Evolutionary conservation across 1,284 basidiomycete species (phyloP).

Genomic region (Calocybe gambosa): DNA sequence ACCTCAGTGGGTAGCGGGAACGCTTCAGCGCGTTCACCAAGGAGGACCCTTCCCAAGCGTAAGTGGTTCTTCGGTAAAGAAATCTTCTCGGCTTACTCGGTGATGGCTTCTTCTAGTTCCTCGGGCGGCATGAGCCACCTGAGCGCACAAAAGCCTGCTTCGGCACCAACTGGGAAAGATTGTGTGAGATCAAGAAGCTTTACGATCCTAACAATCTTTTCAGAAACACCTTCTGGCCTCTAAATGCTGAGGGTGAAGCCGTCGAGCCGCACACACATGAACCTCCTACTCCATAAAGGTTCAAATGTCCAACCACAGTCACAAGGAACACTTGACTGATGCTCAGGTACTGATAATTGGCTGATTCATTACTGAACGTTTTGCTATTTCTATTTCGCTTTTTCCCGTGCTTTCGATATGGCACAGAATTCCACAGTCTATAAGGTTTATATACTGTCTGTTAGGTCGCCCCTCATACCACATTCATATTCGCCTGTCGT

Average conservation of each 20-base stretch:
- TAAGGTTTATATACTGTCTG: not conserved
- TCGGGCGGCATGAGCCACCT: slow-evolving; percentile 63
- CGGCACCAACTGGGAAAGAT: slow-evolving; percentile 65
- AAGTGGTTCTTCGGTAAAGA: slow-evolving; percentile 27
- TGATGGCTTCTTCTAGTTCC: slow-evolving; percentile 49
- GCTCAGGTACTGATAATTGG: not conserved
- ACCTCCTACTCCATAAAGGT: slow-evolving; percentile 37
- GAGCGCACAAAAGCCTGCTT: slow-evolving; percentile 62
- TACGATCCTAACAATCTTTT: slow-evolving; percentile 77
- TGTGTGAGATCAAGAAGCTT: slow-evolving; percentile 61
- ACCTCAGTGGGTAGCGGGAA: slow-evolving; percentile 67
- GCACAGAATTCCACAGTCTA: not conserved
- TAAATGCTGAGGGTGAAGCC: slow-evolving; percentile 44
- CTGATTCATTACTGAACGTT: not conserved
- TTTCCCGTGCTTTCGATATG: not conserved
- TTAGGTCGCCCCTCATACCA: not conserved
- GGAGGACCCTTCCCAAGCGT: slow-evolving; percentile 83
- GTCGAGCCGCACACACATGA: slow-evolving; percentile 50
- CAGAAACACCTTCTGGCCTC: slow-evolving; percentile 71
- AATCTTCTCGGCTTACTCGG: slow-evolving; percentile 5
- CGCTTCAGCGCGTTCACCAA: slow-evolving; percentile 59
- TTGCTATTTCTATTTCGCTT: not conserved
- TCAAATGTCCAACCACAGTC: not conserved
- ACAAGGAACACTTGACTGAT: not conserved
- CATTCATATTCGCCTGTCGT: not conserved